Conservation (phyloP, 2,329 filamentous ascomycete genomes). For the Pseudocercospora vitis region DNA sequence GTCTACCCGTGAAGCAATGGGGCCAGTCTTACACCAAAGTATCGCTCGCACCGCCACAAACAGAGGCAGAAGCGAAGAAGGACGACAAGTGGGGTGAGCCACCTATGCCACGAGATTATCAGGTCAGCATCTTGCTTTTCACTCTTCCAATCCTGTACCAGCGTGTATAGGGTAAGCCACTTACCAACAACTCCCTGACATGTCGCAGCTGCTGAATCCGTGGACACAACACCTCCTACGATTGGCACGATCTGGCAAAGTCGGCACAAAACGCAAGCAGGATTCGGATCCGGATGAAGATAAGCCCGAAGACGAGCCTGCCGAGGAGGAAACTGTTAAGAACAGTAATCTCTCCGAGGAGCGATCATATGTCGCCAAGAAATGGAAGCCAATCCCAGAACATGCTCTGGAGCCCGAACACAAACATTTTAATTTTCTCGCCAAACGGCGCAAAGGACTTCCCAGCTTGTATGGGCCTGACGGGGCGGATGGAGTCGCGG, state of each 20-base stretch:
- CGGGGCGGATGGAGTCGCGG: slow-evolving; percentile 28
- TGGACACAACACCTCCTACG: slow-evolving; percentile 81
- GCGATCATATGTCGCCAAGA: slow-evolving; percentile 56
- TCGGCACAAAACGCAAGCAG: slow-evolving; percentile 61
- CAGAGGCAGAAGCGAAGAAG: slow-evolving; percentile 27
- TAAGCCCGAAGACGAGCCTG: slow-evolving; percentile 44
- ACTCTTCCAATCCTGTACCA: background rate
- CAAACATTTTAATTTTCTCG: slow-evolving; percentile 56
- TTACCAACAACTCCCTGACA: background rate
- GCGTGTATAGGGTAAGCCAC: background rate
- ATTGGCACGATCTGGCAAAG: slow-evolving; percentile 70
- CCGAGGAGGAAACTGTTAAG: slow-evolving; percentile 43
- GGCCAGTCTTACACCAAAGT: slow-evolving; percentile 52
- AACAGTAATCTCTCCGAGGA: slow-evolving; percentile 35
- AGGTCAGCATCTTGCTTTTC: slow-evolving; percentile 34
- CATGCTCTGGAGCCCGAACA: slow-evolving; percentile 59
- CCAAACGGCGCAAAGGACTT: slow-evolving; percentile 61
- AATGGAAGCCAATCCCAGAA: slow-evolving; percentile 59
- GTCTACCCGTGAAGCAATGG: slow-evolving; percentile 89
- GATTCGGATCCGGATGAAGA: slow-evolving; percentile 60
- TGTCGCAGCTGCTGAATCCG: slow-evolving; percentile 60
- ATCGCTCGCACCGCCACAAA: slow-evolving; percentile 35
- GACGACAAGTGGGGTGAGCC: slow-evolving; percentile 76
- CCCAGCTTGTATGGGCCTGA: slow-evolving; percentile 51
- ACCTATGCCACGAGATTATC: slow-evolving; percentile 83